phyloP scores from a whole-genome alignment of 2,329 filamentous ascomycete genomes.

The Cordyceps tenuipes region DNA sequence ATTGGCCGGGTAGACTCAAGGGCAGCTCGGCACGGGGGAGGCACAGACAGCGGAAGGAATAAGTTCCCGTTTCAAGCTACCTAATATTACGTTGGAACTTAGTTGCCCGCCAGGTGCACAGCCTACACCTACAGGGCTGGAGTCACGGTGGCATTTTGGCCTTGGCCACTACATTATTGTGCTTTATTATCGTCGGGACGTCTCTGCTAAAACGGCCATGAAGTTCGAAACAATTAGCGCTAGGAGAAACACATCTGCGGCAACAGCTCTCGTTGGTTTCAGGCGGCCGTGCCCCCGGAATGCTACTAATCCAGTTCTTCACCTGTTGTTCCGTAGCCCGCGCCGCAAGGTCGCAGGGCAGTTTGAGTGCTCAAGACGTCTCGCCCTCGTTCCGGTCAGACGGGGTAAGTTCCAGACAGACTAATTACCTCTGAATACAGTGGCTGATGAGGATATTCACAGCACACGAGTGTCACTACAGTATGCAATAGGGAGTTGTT shows the following conservation, averaged over 20 bases:
- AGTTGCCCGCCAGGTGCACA: background rate
- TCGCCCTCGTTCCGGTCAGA: background rate
- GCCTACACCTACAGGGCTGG: background rate
- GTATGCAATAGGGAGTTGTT: background rate
- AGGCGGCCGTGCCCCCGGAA: too few relatives aligned
- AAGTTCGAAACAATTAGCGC: background rate
- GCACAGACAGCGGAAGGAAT: background rate
- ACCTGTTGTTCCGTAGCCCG: background rate
- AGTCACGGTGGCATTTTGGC: background rate
- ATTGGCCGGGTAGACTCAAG: background rate
- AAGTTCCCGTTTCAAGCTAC: background rate
- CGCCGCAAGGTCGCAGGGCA: background rate
- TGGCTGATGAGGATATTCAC: conserved; percentile 7
- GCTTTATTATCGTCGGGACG: background rate
- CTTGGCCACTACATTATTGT: too few relatives aligned
- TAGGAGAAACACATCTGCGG: background rate
- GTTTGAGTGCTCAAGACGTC: background rate
- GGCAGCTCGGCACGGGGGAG: background rate
- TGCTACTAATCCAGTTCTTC: background rate
- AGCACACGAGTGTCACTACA: background rate
- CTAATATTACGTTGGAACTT: too few relatives aligned
- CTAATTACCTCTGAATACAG: conserved; percentile 17
- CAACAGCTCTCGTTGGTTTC: background rate
- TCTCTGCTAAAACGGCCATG: background rate
- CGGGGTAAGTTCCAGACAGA: background rate